A percentile compares a stretch with the other conserved stretches of the same genome.
Evolutionary conservation across 129 eudicot genomes (phyloP).

Genomic region (Silybum marianum): DNA sequence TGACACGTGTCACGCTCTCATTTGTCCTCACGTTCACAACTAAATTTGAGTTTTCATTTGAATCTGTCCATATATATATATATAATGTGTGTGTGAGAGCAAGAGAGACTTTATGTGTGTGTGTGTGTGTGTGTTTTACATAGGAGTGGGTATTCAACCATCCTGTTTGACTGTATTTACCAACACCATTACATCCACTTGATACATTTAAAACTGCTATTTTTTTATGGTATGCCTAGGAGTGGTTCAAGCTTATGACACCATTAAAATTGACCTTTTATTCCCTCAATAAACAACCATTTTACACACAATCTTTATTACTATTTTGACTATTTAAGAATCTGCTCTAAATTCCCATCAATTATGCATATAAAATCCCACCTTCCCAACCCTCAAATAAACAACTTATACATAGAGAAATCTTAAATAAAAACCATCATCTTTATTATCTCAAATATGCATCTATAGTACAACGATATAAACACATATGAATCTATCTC

Average conservation of each 20-base stretch:
- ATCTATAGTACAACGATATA: conserved; percentile 14
- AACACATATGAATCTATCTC: background rate
- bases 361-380: background rate
- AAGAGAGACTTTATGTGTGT: too few species aligned
- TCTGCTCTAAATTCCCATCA: background rate
- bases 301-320: background rate
- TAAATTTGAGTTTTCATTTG: too few species aligned
- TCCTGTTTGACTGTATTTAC: background rate
- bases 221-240: background rate
- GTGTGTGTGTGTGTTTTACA: too few species aligned
- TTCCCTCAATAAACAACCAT: background rate
- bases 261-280: conserved; percentile 10
- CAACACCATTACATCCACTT: background rate
- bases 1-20: too few species aligned
- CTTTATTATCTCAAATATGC: conserved; percentile 31
- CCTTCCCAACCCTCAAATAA: background rate
- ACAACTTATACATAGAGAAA: background rate
- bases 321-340: background rate
- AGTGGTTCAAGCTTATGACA: conserved; percentile 15
- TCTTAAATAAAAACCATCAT: background rate
- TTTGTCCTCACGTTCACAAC: too few species aligned
- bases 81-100: too few species aligned
- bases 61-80: too few species aligned
- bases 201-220: background rate
- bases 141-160: background rate